phyloP scores from a whole-genome alignment of 2,329 filamentous ascomycete genomes.

The Corniculantispora saksenae region DNA sequence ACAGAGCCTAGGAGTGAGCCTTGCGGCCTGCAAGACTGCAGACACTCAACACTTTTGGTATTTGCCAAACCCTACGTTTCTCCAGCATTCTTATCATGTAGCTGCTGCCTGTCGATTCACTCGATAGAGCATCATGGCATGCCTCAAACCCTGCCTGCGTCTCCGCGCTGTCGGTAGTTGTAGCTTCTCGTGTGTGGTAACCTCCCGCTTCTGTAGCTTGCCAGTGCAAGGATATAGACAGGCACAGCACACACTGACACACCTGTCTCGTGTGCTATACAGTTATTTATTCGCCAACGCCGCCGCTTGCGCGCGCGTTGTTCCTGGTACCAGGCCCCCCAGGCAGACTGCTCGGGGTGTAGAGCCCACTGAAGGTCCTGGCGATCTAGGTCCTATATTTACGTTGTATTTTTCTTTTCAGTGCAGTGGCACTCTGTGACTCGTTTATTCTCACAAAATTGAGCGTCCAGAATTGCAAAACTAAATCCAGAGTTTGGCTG shows the following conservation, averaged over 20 bases:
- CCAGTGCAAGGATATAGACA: neutral
- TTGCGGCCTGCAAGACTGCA: too few relatives aligned
- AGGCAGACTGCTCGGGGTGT: neutral
- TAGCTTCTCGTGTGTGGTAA: neutral
- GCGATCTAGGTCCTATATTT: neutral
- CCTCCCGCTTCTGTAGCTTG: neutral
- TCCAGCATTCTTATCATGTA: too few relatives aligned
- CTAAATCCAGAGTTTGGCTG: neutral
- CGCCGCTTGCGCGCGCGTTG: conserved; percentile 10
- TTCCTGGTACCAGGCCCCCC: neutral
- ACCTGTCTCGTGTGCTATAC: neutral
- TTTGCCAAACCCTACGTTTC: too few relatives aligned
- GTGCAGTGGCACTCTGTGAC: neutral
- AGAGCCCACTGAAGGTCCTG: neutral
- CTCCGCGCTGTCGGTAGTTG: conserved; percentile 11
- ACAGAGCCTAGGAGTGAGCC: too few relatives aligned
- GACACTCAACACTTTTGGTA: too few relatives aligned
- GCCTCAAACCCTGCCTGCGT: neutral
- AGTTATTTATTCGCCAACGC: neutral
- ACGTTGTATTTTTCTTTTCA: neutral
- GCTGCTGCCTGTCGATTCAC: too few relatives aligned
- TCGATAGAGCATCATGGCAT: too few relatives aligned
- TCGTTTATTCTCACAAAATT: conserved; percentile 15
- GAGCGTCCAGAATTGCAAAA: neutral
- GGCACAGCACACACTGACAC: neutral